phyloP scores from a whole-genome alignment of 257 asterid genomes.

The Coffea canephora region DNA sequence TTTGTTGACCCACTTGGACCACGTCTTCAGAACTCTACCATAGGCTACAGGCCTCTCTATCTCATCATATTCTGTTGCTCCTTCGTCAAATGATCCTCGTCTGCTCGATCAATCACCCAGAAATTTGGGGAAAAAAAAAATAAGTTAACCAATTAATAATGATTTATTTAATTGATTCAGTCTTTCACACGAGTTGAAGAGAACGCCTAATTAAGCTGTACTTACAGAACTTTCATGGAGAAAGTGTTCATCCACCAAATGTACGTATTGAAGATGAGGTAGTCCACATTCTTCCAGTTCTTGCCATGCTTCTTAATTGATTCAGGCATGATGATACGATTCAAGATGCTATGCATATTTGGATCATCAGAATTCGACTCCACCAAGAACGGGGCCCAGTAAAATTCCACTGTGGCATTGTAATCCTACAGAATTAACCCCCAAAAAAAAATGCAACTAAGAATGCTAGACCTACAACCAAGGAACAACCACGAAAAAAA shows the following conservation, averaged over 20 bases:
- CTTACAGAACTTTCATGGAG: constrained; percentile 79
- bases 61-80: constrained; percentile 64
- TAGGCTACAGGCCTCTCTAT: constrained; percentile 62
- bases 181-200: neutral
- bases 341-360: constrained; percentile 66
- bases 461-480: neutral
- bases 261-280: constrained; percentile 76
- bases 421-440: constrained; percentile 51
- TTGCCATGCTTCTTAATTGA: constrained; percentile 69
- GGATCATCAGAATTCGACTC: constrained; percentile 91
- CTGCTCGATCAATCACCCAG: constrained; percentile 28
- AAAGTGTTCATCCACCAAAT: constrained; percentile 97
- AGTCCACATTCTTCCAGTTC: constrained; percentile 76
- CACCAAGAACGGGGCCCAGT: constrained; percentile 90
- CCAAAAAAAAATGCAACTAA: neutral
- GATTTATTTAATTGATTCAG: too few relatives aligned
- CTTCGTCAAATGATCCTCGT: constrained; percentile 71
- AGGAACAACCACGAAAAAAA: too few relatives aligned
- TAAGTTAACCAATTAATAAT: neutral
- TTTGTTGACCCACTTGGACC: constrained; percentile 71
- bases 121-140: too few relatives aligned
- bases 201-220: neutral
- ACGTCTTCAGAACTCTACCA: constrained; percentile 62
- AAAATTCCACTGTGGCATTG: constrained; percentile 83
- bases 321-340: constrained; percentile 80